Evolutionary conservation across 2,329 filamentous ascomycete species (phyloP), one percentile per base, ranked within the genome.

Genomic region (Cordyceps farinosa): DNA sequence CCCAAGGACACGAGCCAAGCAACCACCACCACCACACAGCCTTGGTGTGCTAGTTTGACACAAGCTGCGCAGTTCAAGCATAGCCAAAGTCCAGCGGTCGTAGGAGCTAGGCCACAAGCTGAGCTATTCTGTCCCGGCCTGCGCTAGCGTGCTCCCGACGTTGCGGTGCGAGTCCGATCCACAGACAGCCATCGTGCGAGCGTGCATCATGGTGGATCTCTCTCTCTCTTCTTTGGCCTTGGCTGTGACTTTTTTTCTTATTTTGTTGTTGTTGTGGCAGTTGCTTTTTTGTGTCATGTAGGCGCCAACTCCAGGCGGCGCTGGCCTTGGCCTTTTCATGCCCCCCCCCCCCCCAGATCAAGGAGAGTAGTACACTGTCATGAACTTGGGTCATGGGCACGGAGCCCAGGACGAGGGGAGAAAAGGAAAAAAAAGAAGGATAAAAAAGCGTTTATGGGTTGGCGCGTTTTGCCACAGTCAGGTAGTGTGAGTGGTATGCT

Each of bases 101-200:
- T n/a, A n/a, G n/a, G n/a, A n/a, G n/a, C n/a, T n/a, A n/a, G n/a
- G n/a, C n/a, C n/a, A n/a, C n/a, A n/a, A n/a, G n/a, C 34, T 36
- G 34, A 36, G 34, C 34, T 36, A 8, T n/a, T 15, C 40, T 55
- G 9, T 13, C 2, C 36, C 13, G 7, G 22, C 17, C 29, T 36
- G 30, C 9, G 34, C 34, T 42, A 29, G 34, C 44, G 11, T 44
- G 27, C 40, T 47, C 54, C 54, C 54, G 54, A 57, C 44, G 6
- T 3, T 40, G 13, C 40, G 47, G 56, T 36, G 56, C 56, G n/a
- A 51, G 13, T 42, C 45, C 45, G 56, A 59, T 59, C 56, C 56
- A 59, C 56, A 45, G 42, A 51, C 56, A 45, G 38, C 32, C 30
- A 42, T 50, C 10, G 34, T 30, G 29, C 15, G 11, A n/a, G n/a